Evolutionary conservation across 257 asterid species (phyloP), one percentile per base, ranked within the genome.

Genomic region (Gynochthodes officinalis): DNA sequence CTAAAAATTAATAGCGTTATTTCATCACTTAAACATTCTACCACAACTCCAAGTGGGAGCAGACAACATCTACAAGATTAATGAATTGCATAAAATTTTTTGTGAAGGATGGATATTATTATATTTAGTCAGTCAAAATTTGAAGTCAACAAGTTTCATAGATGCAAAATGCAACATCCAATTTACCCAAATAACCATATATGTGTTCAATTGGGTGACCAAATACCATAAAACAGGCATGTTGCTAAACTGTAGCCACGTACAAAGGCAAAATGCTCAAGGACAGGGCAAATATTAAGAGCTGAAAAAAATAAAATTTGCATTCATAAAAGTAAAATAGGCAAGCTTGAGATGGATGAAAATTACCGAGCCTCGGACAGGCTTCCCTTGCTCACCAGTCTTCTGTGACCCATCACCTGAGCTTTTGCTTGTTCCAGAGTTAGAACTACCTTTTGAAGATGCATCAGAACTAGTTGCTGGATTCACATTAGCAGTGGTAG

Each of bases 291-390:
- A 59, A 4, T 27, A 28, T 67, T 13, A 7, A 39, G 46, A 59
- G 33, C 0, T 16, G 43, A 69, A 32, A 4, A 7, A 25, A 35
- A 25, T 46, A 11, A 16, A 14, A 28, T n/a, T 37, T 18, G 52
- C 19, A 74, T 23, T 46, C 6, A 67, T 35, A 39, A 44, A 32
- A 11, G 60, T 58, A 15, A 11, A 18, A 37, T 33, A 60, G 43
- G 44, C 28, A 28, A 67, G 48, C 48, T 2, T 70, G 69, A 5
- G 58, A 73, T 16, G 7, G 18, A 52, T 33, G 32, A 32, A 37
- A 70, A 54, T 81, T 84, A 90, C 98, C 86, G 93, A 90, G 81
- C 95, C 90, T 52, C 97, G 86, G 52, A 86, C 63, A 75, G 91
- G 70, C 78, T 87, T 89, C 70, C 90, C 97, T 74, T 87, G 82